These are phyloP conservation scores for Saccharomyces hybrid DNA, from an alignment of 1,139 yeast species.

Conservation along the genomic window DNA sequence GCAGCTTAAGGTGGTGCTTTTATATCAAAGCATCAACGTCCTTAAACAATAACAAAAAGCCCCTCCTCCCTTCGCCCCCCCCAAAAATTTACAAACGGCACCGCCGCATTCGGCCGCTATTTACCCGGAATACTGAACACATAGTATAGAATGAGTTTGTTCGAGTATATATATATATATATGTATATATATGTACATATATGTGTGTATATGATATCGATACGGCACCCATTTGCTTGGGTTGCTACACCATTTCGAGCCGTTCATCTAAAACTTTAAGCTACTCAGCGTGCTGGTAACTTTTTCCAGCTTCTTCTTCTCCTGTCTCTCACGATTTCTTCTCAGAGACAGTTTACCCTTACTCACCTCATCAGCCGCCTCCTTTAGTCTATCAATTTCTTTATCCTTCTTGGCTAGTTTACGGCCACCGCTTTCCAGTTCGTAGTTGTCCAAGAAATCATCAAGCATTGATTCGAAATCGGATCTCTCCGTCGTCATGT, in stretches of 20 bases:
- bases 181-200: too few species aligned
- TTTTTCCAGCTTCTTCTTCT: constrained; percentile 9
- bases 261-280: constrained; percentile 6
- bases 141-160: too few species aligned
- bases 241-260: too few species aligned
- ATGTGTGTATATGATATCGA: too few species aligned
- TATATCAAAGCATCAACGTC: too few species aligned
- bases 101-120: neutral
- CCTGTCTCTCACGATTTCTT: constrained; percentile 36
- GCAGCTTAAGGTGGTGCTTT: too few species aligned
- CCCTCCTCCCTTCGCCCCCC: neutral
- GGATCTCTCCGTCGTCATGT: constrained; percentile 63
- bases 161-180: too few species aligned
- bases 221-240: too few species aligned
- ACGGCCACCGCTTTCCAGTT: constrained; percentile 75
- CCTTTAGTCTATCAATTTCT: constrained; percentile 44
- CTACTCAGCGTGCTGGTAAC: constrained; percentile 29
- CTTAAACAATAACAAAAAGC: neutral
- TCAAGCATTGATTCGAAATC: constrained; percentile 82
- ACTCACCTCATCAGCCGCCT: constrained; percentile 64
- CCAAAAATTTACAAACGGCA: neutral
- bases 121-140: too few species aligned
- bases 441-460: constrained; percentile 86
- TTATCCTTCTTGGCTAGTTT: constrained; percentile 61
- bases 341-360: constrained; percentile 52